Conservation (phyloP, 495 filamentous ascomycete genomes). For the Melanomma pulvis-pyrius region DNA sequence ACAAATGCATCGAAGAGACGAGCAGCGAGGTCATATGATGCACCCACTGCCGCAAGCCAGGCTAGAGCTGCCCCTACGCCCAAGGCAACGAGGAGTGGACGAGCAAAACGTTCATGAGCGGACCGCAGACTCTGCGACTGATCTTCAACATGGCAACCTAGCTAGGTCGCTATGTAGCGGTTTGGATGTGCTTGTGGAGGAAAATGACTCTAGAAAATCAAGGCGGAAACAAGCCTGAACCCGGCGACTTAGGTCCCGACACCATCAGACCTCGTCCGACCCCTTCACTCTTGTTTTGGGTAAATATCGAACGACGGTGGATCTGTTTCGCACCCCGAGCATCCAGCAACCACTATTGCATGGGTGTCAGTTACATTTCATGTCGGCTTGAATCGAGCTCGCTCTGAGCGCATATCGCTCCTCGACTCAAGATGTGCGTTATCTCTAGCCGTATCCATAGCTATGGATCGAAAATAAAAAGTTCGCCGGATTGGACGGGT, state of each 20-base stretch:
- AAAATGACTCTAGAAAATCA: background rate
- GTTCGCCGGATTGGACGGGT: background rate
- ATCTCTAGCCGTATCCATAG: too few relatives aligned
- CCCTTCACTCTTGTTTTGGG: background rate
- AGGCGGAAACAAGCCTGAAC: background rate
- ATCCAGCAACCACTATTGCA: background rate
- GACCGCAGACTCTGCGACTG: background rate
- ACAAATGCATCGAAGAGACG: constrained; percentile 25
- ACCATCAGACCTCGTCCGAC: background rate
- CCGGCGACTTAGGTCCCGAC: background rate
- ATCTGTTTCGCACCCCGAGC: background rate
- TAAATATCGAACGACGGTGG: background rate
- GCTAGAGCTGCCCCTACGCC: constrained; percentile 6
- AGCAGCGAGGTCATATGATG: constrained; percentile 29
- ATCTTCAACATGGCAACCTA: background rate
- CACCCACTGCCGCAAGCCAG: constrained; percentile 35
- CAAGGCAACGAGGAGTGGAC: constrained; percentile 24
- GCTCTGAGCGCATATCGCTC: too few relatives aligned
- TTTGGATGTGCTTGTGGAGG: background rate
- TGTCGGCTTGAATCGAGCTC: background rate
- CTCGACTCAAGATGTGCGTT: too few relatives aligned
- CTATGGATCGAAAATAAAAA: too few relatives aligned
- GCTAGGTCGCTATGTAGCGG: background rate
- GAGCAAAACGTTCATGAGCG: constrained; percentile 11
- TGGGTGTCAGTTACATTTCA: background rate